These are phyloP conservation scores for Solanum chiquidenum DNA, from an alignment of 257 asterid genomes.

Conservation along the genomic window DNA sequence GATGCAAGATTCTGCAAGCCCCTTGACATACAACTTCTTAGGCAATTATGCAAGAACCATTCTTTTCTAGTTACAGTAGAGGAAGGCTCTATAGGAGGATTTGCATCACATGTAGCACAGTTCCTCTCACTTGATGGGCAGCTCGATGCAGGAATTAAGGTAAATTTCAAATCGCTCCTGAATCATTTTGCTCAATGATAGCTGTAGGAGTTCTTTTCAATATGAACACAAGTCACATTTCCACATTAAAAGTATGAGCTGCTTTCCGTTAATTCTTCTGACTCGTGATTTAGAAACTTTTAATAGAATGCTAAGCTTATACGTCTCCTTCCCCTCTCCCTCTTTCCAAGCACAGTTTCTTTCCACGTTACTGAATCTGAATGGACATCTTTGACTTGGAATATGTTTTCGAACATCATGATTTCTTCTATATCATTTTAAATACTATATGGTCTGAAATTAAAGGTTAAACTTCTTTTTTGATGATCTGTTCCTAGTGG, in stretches of 20 bases:
- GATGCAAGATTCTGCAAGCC: conserved; percentile 97
- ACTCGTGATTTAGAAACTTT: background rate
- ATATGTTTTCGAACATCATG: background rate
- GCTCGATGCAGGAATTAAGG: conserved; percentile 79
- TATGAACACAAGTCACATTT: background rate
- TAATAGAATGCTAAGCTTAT: background rate
- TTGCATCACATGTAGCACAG: conserved; percentile 79
- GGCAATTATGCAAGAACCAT: conserved; percentile 55
- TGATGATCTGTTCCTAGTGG: conserved; percentile 46
- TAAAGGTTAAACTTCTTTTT: background rate
- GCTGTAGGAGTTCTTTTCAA: background rate
- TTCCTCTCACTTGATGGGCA: conserved; percentile 71
- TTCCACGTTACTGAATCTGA: background rate
- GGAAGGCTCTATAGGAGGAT: conserved; percentile 85
- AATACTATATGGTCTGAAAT: background rate
- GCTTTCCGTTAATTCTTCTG: background rate
- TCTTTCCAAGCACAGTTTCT: background rate
- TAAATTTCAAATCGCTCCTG: conserved; percentile 4
- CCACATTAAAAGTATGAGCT: background rate
- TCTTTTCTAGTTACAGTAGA: conserved; percentile 59
- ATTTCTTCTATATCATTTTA: background rate
- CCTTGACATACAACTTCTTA: conserved; percentile 56
- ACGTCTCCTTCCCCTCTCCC: background rate
- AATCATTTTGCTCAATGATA: background rate
- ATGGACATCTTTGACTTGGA: background rate